Percentiles rank a stretch among this genome's conserved stretches.
Conservation (phyloP, 2,329 filamentous ascomycete genomes). For the Tolypocladium ovalisporum region DNA sequence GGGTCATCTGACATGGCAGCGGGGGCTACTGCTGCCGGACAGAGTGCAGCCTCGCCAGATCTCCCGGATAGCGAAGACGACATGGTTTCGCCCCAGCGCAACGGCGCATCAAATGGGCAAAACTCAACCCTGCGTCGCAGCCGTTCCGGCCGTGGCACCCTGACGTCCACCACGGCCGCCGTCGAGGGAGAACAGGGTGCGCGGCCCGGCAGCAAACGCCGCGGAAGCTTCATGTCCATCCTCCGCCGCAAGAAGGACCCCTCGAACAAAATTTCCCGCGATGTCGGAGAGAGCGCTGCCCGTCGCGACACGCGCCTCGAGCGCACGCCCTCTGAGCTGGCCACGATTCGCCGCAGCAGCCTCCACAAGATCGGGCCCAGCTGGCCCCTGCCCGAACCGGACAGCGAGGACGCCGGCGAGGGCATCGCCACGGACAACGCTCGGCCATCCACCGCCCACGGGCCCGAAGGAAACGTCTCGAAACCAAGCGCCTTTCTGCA, state of each 20-base stretch:
- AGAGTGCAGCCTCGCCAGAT: constrained; percentile 40
- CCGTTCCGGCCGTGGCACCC: constrained; percentile 28
- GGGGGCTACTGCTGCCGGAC: constrained; percentile 25
- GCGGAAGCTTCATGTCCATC: constrained; percentile 44
- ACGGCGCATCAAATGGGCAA: constrained; percentile 5
- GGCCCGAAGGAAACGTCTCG: constrained; percentile 7
- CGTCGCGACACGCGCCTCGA: constrained; percentile 53
- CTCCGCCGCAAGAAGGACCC: constrained; percentile 51
- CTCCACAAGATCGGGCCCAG: constrained; percentile 17
- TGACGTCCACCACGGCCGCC: constrained; percentile 15
- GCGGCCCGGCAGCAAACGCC: constrained; percentile 11
- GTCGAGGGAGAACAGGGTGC: not conserved
- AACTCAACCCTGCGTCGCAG: constrained; percentile 23
- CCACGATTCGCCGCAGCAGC: constrained; percentile 27
- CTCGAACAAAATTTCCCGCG: constrained; percentile 42
- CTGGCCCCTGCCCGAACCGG: constrained; percentile 21
- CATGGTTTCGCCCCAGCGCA: constrained; percentile 9
- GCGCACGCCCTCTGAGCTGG: constrained; percentile 42
- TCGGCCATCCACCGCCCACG: constrained; percentile 24
- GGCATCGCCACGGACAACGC: constrained; percentile 13
- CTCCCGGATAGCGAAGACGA: constrained; percentile 50
- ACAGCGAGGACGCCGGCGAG: constrained; percentile 18
- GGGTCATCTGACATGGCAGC: constrained; percentile 18
- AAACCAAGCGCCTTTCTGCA: constrained; percentile 20
- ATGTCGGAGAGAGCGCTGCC: constrained; percentile 44